Evolutionary conservation across 306 rosid species (phyloP).

Genomic region (Gleditsia sinensis): DNA sequence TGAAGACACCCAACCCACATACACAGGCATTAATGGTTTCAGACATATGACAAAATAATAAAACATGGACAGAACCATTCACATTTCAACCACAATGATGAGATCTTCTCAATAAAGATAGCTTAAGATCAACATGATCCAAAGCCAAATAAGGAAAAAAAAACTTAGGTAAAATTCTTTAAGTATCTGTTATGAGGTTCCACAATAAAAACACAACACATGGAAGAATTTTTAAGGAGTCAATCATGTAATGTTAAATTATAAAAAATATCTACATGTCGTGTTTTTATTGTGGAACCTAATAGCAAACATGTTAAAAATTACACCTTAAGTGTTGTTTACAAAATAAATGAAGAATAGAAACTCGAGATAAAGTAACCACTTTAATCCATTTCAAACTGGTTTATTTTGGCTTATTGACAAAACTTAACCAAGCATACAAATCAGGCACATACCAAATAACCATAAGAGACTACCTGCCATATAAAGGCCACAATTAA

Average conservation of each 20-base stretch:
- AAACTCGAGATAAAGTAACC: neutral
- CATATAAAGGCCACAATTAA: neutral
- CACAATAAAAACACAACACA: no score
- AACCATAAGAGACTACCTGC: neutral
- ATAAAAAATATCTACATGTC: no score
- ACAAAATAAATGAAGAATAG: neutral
- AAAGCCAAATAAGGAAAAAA: neutral
- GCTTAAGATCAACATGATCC: neutral
- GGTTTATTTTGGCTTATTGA: neutral
- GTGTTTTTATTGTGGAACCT: no score
- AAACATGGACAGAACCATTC: neutral
- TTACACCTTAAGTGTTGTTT: no score
- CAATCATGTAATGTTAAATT: no score
- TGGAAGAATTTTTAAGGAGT: no score
- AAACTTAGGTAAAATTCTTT: no score
- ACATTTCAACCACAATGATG: neutral
- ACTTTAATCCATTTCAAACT: neutral
- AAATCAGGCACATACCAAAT: neutral
- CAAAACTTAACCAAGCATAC: neutral
- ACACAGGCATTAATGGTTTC: neutral
- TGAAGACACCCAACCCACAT: no score
- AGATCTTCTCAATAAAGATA: neutral
- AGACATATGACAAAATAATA: neutral
- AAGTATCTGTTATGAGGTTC: no score
- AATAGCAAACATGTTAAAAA: no score